A percentile compares a stretch with the other conserved stretches of the same genome.
phyloP scores from a whole-genome alignment of 1,284 basidiomycete genomes.

The Papiliotrema nemorosa region DNA sequence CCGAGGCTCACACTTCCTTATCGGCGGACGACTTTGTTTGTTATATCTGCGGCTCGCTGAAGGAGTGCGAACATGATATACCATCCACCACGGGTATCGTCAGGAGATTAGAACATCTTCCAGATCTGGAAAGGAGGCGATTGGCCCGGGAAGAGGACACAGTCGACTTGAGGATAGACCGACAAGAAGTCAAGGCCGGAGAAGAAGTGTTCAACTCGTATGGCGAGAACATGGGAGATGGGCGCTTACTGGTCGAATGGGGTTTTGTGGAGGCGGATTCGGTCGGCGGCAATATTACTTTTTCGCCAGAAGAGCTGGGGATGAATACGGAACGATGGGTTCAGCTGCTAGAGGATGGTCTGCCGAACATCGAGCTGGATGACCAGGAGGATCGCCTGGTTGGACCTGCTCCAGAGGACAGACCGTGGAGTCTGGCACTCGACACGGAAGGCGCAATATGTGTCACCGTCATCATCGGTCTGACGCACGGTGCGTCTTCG shows the following conservation, averaged over 20 bases:
- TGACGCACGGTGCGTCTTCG: background rate
- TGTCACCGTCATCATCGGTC: slow-evolving; percentile 12
- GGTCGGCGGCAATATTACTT: background rate
- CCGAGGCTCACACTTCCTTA: slow-evolving; percentile 23
- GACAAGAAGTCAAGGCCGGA: slow-evolving; percentile 35
- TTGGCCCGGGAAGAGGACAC: slow-evolving; percentile 23
- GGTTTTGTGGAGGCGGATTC: slow-evolving; percentile 55
- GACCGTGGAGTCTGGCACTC: slow-evolving; percentile 10
- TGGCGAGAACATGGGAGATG: slow-evolving; percentile 65
- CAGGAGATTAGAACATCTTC: slow-evolving; percentile 27
- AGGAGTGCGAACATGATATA: slow-evolving; percentile 68
- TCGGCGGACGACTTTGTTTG: slow-evolving; percentile 83
- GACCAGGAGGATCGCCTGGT: slow-evolving; percentile 1
- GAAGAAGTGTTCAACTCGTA: slow-evolving; percentile 83
- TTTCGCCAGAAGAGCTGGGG: background rate
- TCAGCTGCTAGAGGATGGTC: slow-evolving; percentile 6
- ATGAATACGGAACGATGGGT: background rate
- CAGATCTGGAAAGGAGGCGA: slow-evolving; percentile 8
- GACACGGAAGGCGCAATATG: slow-evolving; percentile 13
- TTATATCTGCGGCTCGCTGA: slow-evolving; percentile 68
- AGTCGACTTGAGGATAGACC: slow-evolving; percentile 45
- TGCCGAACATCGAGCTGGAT: slow-evolving; percentile 1
- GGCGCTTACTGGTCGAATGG: slow-evolving; percentile 66
- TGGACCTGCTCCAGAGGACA: slow-evolving; percentile 1
- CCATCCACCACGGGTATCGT: slow-evolving; percentile 9